Evolutionary conservation across 2,329 filamentous ascomycete species (phyloP).

Genomic region (Xylaria digitata): DNA sequence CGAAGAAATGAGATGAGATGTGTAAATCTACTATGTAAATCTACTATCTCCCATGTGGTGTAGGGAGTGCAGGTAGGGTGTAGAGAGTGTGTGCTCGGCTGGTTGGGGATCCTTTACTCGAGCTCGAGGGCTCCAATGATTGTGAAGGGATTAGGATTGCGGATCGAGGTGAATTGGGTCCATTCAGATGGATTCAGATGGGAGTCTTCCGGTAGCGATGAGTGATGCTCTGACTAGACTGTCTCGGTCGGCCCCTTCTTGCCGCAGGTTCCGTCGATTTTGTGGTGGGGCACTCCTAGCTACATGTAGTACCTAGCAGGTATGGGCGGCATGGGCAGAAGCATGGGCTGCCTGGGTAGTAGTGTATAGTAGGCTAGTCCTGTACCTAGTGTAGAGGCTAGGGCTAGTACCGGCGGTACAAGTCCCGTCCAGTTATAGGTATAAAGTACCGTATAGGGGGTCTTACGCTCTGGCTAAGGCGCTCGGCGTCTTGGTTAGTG

Average conservation of each 20-base stretch:
- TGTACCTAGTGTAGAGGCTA: no score
- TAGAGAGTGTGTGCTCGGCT: background rate
- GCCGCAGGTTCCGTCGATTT: conserved; percentile 25
- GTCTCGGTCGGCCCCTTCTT: conserved; percentile 34
- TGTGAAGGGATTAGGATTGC: conserved; percentile 2
- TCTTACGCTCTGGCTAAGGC: conserved; percentile 16
- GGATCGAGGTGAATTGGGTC: background rate
- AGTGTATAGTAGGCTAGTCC: background rate
- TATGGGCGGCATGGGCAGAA: no score
- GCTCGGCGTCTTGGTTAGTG: background rate
- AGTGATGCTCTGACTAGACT: conserved; percentile 15
- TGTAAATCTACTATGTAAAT: no score
- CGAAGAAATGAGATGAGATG: background rate
- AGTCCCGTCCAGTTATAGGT: background rate
- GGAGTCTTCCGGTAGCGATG: conserved; percentile 5
- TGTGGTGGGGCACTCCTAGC: conserved; percentile 12
- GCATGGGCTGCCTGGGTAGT: no score
- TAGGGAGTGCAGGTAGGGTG: background rate
- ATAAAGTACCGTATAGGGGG: background rate
- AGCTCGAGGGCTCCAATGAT: background rate
- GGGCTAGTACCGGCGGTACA: no score
- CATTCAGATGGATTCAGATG: background rate
- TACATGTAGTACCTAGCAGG: background rate
- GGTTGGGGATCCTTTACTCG: conserved; percentile 2
- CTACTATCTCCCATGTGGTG: no score